These are phyloP conservation scores for Thyridium curvatum DNA, from an alignment of 2,329 filamentous ascomycete genomes.

Conservation along the genomic window DNA sequence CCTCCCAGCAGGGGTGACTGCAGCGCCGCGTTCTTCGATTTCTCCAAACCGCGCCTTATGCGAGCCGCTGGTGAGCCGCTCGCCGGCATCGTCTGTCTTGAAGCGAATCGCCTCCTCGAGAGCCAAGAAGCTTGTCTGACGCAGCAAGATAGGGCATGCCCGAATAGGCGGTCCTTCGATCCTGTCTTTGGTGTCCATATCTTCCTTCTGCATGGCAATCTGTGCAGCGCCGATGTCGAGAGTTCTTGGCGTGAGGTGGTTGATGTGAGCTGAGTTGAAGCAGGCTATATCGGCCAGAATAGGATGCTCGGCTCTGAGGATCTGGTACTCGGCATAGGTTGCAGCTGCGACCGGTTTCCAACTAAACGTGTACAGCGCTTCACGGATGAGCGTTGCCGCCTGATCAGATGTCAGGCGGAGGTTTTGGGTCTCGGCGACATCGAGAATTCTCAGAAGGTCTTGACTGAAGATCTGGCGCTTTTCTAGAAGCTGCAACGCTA, in stretches of 20 bases:
- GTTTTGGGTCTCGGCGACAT: constrained; percentile 9
- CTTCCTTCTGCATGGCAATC: constrained; percentile 28
- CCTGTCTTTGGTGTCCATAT: constrained; percentile 36
- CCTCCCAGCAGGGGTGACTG: constrained; percentile 37
- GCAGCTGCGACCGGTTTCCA: constrained; percentile 37
- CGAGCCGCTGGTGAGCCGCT: constrained; percentile 18
- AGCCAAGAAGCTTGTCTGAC: constrained; percentile 47
- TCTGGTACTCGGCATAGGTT: constrained; percentile 31
- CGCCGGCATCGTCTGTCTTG: constrained; percentile 6
- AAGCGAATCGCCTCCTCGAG: constrained; percentile 41
- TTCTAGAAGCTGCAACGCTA: neutral
- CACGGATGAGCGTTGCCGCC: constrained; percentile 28
- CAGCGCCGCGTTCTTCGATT: constrained; percentile 44
- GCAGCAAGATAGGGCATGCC: constrained; percentile 36
- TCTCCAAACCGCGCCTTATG: constrained; percentile 46
- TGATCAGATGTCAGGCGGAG: constrained; percentile 21
- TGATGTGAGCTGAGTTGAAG: constrained; percentile 38
- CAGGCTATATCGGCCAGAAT: constrained; percentile 39
- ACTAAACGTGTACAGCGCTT: constrained; percentile 37
- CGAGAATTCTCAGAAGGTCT: neutral
- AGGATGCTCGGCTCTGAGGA: constrained; percentile 35
- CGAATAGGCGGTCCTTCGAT: constrained; percentile 45
- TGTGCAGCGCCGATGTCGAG: constrained; percentile 40
- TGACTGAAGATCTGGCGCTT: neutral
- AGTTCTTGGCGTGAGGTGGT: constrained; percentile 44